Conservation (phyloP, 768 basidiomycete genomes). For the Myochromella boudieri region DNA sequence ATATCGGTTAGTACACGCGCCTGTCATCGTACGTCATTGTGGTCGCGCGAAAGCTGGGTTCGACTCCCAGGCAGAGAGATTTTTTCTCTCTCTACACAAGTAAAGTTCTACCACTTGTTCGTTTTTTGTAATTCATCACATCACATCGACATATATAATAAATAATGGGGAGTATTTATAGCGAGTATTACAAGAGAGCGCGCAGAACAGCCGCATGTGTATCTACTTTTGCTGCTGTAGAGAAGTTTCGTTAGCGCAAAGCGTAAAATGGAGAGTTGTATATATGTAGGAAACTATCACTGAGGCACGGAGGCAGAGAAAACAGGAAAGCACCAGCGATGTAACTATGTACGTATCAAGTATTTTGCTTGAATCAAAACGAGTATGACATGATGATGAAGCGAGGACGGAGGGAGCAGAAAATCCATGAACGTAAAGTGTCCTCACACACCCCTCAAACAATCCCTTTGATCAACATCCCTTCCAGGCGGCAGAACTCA, state of each 20-base stretch:
- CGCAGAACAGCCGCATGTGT: conserved; percentile 12
- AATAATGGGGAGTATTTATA: conserved; percentile 6
- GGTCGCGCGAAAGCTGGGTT: no score
- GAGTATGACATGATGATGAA: conserved; percentile 4
- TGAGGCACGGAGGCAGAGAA: background rate
- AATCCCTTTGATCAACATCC: conserved; percentile 69
- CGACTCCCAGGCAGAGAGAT: no score
- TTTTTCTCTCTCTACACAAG: no score
- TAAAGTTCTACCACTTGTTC: no score
- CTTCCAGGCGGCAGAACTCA: conserved; percentile 79
- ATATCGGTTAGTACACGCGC: no score
- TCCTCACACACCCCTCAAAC: conserved; percentile 28
- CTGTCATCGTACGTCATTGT: no score
- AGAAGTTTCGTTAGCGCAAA: background rate
- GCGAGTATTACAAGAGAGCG: conserved; percentile 10
- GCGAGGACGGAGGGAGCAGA: conserved; percentile 3
- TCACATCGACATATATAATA: no score
- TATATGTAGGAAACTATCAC: conserved; percentile 2
- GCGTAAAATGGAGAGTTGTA: background rate
- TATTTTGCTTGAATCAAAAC: conserved; percentile 8
- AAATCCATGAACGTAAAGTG: background rate
- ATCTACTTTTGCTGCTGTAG: conserved; percentile 18
- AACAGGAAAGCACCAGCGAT: conserved; percentile 15
- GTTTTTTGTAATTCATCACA: no score
- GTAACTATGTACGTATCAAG: conserved; percentile 2